These are phyloP conservation scores for Cyanodermella asteris DNA, from an alignment of 2,329 filamentous ascomycete genomes.

Conservation along the genomic window DNA sequence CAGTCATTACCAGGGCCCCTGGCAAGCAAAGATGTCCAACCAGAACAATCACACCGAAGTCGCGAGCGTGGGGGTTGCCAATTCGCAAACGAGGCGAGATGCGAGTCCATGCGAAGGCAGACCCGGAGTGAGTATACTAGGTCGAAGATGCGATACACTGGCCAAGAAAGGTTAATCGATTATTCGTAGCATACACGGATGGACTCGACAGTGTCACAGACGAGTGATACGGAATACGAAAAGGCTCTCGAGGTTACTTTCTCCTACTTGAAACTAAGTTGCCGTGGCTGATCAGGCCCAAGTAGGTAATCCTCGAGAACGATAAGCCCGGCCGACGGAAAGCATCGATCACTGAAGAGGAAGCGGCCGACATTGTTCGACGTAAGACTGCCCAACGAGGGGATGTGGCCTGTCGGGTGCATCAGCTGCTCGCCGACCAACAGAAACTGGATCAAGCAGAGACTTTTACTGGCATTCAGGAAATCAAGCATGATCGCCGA, in stretches of 20 bases:
- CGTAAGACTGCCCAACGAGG: slow-evolving; percentile 15
- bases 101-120: no score
- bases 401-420: slow-evolving; percentile 38
- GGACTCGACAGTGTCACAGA: slow-evolving; percentile 4
- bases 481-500: slow-evolving; percentile 8
- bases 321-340: slow-evolving; percentile 32
- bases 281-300: slow-evolving; percentile 1
- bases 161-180: background rate
- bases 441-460: slow-evolving; percentile 10
- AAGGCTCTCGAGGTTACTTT: slow-evolving; percentile 18
- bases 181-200: background rate
- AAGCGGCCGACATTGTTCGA: slow-evolving; percentile 17
- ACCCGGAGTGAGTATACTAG: no score
- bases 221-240: slow-evolving; percentile 17
- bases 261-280: background rate
- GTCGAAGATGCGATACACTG: no score
- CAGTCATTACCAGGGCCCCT: no score
- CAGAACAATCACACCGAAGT: no score
- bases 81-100: no score
- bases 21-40: no score
- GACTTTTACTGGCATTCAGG: slow-evolving; percentile 2
- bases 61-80: no score
- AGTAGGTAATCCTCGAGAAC: slow-evolving; percentile 34
- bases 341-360: slow-evolving; percentile 32
- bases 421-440: slow-evolving; percentile 31